Conservation (phyloP, 1,284 basidiomycete species). For the Violaceomyces palustris region DNA sequence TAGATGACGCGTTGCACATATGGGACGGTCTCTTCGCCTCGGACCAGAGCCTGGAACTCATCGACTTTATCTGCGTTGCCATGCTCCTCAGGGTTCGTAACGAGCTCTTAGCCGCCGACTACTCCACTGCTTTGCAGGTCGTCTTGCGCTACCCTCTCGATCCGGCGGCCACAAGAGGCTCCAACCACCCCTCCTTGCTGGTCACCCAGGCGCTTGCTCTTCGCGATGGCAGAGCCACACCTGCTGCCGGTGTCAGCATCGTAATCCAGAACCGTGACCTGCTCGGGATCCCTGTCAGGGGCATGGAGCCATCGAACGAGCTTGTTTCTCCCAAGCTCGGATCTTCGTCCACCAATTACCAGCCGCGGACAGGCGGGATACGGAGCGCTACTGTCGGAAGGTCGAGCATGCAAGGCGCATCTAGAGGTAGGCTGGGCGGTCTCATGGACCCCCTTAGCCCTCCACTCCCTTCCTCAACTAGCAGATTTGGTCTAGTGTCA, state of each 20-base stretch:
- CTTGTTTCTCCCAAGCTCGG: constrained; percentile 3
- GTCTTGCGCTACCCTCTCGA: constrained; percentile 29
- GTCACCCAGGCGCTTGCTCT: constrained; percentile 31
- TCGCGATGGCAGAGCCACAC: constrained; percentile 8
- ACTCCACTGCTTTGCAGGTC: constrained; percentile 28
- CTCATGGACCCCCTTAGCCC: neutral
- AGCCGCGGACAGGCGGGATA: too few relatives aligned
- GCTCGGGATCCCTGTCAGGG: constrained; percentile 10
- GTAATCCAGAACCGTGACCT: constrained; percentile 34
- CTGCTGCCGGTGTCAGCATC: constrained; percentile 26
- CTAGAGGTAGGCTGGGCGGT: constrained; percentile 2
- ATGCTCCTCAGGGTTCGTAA: constrained; percentile 46
- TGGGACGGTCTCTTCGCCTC: constrained; percentile 47
- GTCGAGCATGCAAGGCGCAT: neutral
- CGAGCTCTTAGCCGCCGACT: constrained; percentile 34
- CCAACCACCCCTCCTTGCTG: constrained; percentile 7
- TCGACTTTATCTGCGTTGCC: constrained; percentile 45
- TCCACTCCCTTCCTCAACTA: neutral
- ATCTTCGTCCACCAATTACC: too few relatives aligned
- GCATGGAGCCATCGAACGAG: too few relatives aligned
- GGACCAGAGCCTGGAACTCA: constrained; percentile 28
- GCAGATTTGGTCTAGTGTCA: constrained; percentile 20
- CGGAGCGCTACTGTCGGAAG: neutral
- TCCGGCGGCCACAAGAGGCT: too few relatives aligned
- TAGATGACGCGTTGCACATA: constrained; percentile 28